A percentile compares a stretch with the other conserved stretches of the same genome.
Conservation (phyloP, 2,329 filamentous ascomycete genomes). For the Samsoniella hepiali region DNA sequence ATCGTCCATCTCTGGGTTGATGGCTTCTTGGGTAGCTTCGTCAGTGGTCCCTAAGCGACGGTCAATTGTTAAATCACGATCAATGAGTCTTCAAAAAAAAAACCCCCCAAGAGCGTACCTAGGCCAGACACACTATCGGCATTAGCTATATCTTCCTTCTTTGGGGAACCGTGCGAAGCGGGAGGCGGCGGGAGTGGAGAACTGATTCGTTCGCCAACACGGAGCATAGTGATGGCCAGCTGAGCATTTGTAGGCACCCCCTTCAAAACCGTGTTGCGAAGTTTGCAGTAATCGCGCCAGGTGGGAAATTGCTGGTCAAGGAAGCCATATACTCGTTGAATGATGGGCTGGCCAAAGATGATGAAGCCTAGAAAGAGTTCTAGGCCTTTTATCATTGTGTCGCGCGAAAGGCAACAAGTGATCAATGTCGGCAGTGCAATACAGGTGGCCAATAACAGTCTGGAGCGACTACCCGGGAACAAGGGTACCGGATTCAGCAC, state of each 20-base stretch:
- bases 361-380: conserved; percentile 66
- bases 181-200: conserved; percentile 67
- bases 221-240: conserved; percentile 75
- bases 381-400: conserved; percentile 61
- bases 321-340: conserved; percentile 56
- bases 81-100: background rate
- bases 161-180: conserved; percentile 31
- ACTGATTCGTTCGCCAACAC: conserved; percentile 77
- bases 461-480: conserved; percentile 53
- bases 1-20: background rate
- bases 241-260: conserved; percentile 85
- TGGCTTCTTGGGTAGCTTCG: background rate
- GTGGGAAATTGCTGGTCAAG: conserved; percentile 62
- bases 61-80: background rate
- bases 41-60: background rate
- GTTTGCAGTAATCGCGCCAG: conserved; percentile 73
- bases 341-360: conserved; percentile 77
- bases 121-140: background rate
- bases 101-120: background rate
- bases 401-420: conserved; percentile 43
- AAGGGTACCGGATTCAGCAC: conserved; percentile 61
- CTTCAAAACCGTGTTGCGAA: conserved; percentile 73
- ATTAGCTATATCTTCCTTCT: conserved; percentile 44
- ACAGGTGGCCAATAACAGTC: conserved; percentile 48
- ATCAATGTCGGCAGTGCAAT: background rate